These are phyloP conservation scores for Podaxis carcinomalis DNA, from an alignment of 768 basidiomycete species.

Conservation along the genomic window DNA sequence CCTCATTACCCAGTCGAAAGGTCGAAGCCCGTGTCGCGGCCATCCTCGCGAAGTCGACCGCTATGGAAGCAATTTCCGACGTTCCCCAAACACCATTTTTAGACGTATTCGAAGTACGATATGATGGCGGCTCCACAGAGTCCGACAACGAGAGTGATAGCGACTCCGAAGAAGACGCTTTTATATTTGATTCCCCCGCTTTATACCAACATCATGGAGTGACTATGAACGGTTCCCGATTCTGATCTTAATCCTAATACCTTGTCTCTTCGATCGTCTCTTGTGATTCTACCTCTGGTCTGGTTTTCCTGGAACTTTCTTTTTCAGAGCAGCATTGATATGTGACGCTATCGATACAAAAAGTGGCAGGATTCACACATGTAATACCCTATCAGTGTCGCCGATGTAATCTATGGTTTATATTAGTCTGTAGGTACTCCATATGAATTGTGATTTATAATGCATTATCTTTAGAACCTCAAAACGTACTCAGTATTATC, in stretches of 20 bases:
- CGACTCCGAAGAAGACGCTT: slow-evolving; percentile 54
- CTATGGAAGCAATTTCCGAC: slow-evolving; percentile 43
- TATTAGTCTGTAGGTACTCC: neutral
- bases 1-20: slow-evolving; percentile 50
- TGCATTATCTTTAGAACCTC: neutral
- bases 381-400: neutral
- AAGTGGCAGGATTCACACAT: slow-evolving; percentile 11
- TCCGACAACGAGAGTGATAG: slow-evolving; percentile 46
- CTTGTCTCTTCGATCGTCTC: neutral
- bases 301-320: neutral
- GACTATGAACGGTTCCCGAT: neutral
- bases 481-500: neutral
- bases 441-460: neutral
- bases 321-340: neutral
- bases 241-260: slow-evolving; percentile 3
- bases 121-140: slow-evolving; percentile 38
- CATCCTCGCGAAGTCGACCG: slow-evolving; percentile 78
- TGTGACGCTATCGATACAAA: neutral
- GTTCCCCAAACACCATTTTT: slow-evolving; percentile 76
- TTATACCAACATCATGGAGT: slow-evolving; percentile 17
- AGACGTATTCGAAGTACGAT: slow-evolving; percentile 66
- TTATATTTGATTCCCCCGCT: slow-evolving; percentile 55
- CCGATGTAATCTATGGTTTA: slow-evolving; percentile 12
- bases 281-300: neutral
- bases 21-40: slow-evolving; percentile 78